Percentiles rank a stretch among this genome's conserved stretches.
Evolutionary conservation across 2,329 filamentous ascomycete genomes (phyloP).

Genomic region (Diaporthe nobilis): DNA sequence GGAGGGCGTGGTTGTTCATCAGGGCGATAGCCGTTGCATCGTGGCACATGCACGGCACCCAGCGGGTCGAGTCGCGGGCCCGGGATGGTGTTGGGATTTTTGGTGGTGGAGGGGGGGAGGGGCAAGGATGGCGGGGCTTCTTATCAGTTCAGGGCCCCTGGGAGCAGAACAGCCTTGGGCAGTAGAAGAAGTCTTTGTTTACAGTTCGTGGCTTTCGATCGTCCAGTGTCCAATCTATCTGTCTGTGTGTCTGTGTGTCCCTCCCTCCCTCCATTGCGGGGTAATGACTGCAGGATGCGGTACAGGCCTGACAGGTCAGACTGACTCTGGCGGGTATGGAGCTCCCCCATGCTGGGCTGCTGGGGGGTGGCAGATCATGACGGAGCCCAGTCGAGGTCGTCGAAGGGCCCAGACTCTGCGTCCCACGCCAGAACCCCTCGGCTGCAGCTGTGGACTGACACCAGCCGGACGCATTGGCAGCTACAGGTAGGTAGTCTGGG

Average conservation of each 20-base stretch:
- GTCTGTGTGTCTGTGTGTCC: not conserved
- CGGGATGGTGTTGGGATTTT: not conserved
- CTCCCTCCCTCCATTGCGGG: not conserved
- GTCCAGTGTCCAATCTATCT: conserved; percentile 5
- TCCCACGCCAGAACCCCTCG: conserved; percentile 17
- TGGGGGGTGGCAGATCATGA: conserved; percentile 11
- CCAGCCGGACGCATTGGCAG: conserved; percentile 11
- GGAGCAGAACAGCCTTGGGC: not conserved
- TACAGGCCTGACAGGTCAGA: conserved; percentile 22
- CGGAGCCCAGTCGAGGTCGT: conserved; percentile 14
- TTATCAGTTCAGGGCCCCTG: conserved; percentile 2
- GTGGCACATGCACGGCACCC: not conserved
- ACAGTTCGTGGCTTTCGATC: not conserved
- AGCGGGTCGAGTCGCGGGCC: not conserved
- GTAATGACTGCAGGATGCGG: conserved; percentile 27
- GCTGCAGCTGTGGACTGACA: conserved; percentile 30
- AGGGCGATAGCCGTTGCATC: conserved; percentile 21
- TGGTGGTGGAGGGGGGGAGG: not conserved
- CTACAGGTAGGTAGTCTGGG: not conserved
- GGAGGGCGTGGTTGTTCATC: not conserved
- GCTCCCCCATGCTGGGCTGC: conserved; percentile 7
- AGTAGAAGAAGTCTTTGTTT: not conserved
- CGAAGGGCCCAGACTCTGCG: conserved; percentile 18
- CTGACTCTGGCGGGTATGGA: conserved; percentile 20
- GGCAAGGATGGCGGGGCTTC: conserved; percentile 4